Evolutionary conservation across 1,284 basidiomycete genomes (phyloP).

Genomic region (Sanghuangporus baumii): DNA sequence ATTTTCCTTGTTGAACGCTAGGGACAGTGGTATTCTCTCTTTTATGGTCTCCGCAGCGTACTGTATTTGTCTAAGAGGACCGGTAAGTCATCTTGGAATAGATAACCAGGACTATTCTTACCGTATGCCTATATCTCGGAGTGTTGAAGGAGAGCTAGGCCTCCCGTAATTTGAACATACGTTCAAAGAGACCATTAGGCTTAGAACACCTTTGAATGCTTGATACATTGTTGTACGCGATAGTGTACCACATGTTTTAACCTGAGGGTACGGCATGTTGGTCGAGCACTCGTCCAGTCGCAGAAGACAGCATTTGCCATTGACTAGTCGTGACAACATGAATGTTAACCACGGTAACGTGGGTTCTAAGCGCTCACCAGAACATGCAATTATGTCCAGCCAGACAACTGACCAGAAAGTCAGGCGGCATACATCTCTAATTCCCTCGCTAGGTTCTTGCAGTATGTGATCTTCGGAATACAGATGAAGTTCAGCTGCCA

Average conservation of each 20-base stretch:
- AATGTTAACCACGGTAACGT: neutral
- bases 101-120: neutral
- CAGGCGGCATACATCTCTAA: neutral
- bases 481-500: conserved; percentile 7
- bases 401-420: conserved; percentile 14
- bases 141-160: conserved; percentile 4
- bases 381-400: conserved; percentile 8
- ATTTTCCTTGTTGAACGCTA: conserved; percentile 5
- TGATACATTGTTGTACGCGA: conserved; percentile 7
- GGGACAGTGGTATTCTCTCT: neutral
- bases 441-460: neutral
- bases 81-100: neutral
- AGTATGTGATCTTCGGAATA: conserved; percentile 8
- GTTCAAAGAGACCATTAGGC: conserved; percentile 3
- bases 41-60: neutral
- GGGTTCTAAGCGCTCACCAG: conserved; percentile 1
- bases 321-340: neutral
- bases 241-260: neutral
- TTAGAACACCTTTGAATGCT: conserved; percentile 4
- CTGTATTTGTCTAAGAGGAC: conserved; percentile 6
- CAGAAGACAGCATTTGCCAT: neutral
- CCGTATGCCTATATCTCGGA: conserved; percentile 4
- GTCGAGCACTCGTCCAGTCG: conserved; percentile 10
- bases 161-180: conserved; percentile 2
- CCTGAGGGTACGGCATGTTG: conserved; percentile 6